Evolutionary conservation across 495 filamentous ascomycete genomes (phyloP), one percentile per base, ranked within the genome.

Genomic region (Xylaria longipes): DNA sequence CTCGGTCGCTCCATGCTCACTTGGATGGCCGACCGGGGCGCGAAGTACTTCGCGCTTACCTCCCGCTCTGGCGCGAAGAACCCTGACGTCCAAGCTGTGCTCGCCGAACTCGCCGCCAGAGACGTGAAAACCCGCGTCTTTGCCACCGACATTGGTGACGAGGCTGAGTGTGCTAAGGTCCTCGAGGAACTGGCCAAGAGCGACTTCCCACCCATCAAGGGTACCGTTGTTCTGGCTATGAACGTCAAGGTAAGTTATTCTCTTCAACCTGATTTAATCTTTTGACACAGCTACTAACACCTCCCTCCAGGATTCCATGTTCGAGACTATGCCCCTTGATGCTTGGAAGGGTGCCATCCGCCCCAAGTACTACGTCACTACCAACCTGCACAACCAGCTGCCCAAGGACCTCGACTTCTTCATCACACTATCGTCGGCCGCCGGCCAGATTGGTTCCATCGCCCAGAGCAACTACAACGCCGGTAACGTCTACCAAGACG

Each of bases 341-440:
- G 71, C 82, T 17, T 86, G 82, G 71, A 71, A 77, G 46, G 77
- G 72, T 5, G 83, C 79, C 12, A 79, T 83, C 5, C 71, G 70
- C n/a, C 82, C 86, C 1, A 88, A 88, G 72, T 82, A 87, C 22
- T 57, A 78, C 15, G 85, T 84, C 9, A 76, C 82, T 11, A 78
- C 79, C 78, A 83, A 89, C 72, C 72, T 90, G 20, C 87, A 90
- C 71, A 62, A 85, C 25, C 61, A 69, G 15, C 78, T 89, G 41
- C 72, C 57, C 41, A 77, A 78, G n/a, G 69, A 73, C 50, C 80
- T 91, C 1, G 89, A 91, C 73, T 91, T 92, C 80, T 91, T 92
- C 74, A 76, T 91, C 56, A 78, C 83, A 17, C 79, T 90, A 12
- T 88, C 87, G n/a, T 91, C 90, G 1, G 71, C 86, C 0, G 77